These are phyloP conservation scores for Pleurotus ostreatus DNA, from an alignment of 768 basidiomycete genomes.

Conservation along the genomic window DNA sequence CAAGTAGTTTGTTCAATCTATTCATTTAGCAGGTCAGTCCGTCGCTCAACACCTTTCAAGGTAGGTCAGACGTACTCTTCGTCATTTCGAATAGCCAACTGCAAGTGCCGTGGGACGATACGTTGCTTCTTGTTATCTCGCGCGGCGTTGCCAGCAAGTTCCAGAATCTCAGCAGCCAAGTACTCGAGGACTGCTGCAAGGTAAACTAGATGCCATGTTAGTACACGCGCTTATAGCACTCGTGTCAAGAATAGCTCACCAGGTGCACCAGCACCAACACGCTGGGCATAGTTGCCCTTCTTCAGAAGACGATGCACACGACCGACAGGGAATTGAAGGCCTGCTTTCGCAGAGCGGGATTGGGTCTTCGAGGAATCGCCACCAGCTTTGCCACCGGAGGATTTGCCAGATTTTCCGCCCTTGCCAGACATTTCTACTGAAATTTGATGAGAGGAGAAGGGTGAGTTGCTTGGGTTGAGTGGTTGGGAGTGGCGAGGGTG, in stretches of 20 bases:
- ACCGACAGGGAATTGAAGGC: constrained; percentile 85
- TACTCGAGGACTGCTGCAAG: constrained; percentile 90
- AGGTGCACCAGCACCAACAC: constrained; percentile 87
- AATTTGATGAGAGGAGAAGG: background rate
- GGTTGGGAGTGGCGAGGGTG: constrained; percentile 10
- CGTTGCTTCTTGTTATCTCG: constrained; percentile 87
- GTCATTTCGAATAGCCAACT: constrained; percentile 89
- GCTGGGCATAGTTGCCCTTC: constrained; percentile 84
- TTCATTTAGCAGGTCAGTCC: background rate
- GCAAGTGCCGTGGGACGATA: constrained; percentile 91
- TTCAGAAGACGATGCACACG: constrained; percentile 89
- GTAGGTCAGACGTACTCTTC: constrained; percentile 52
- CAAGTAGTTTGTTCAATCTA: constrained; percentile 73
- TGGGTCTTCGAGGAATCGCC: constrained; percentile 49
- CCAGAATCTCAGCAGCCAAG: constrained; percentile 90
- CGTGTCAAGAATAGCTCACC: constrained; percentile 33
- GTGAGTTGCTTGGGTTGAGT: constrained; percentile 7
- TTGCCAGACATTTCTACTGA: constrained; percentile 30
- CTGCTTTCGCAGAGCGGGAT: constrained; percentile 71
- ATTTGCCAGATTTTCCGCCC: constrained; percentile 22
- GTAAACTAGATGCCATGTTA: constrained; percentile 51
- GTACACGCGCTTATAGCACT: no score
- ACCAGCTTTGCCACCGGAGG: constrained; percentile 44
- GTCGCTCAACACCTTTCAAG: background rate
- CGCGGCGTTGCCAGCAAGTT: constrained; percentile 85